Conservation (phyloP, 805 yeast genomes). For the Kodamaea kaohsiungensis region DNA sequence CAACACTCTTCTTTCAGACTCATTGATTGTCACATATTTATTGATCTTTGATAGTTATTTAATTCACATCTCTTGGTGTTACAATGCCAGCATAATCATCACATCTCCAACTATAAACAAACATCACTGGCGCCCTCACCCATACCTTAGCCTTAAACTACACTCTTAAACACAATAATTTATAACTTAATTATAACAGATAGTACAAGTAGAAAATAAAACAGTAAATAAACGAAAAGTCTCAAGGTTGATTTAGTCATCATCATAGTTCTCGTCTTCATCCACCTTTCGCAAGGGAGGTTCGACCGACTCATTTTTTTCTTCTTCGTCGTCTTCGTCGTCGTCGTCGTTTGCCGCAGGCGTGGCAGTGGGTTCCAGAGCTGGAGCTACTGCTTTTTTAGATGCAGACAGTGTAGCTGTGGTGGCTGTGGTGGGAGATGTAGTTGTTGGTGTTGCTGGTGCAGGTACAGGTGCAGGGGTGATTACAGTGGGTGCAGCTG, state of each 20-base stretch:
- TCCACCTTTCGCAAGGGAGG: conserved; percentile 48
- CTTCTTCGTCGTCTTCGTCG: conserved; percentile 32
- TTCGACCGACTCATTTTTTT: conserved; percentile 32
- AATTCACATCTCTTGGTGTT: too few species aligned
- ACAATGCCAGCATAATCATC: too few species aligned
- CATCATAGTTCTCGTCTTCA: conserved; percentile 49
- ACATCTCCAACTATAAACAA: too few species aligned
- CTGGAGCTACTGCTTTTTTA: background rate
- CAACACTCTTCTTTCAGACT: background rate
- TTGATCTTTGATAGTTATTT: too few species aligned
- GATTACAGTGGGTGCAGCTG: background rate
- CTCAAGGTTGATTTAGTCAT: conserved; percentile 25
- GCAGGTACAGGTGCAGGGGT: background rate
- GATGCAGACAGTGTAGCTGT: conserved; percentile 1
- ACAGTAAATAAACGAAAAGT: conserved; percentile 4
- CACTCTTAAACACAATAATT: conserved; percentile 2
- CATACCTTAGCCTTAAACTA: background rate
- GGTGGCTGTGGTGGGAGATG: conserved; percentile 3
- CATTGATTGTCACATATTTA: too few species aligned
- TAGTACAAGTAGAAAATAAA: conserved; percentile 11
- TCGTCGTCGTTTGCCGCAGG: conserved; percentile 16
- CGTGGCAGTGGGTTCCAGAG: background rate
- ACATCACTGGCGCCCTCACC: too few species aligned
- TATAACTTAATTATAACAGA: conserved; percentile 6
- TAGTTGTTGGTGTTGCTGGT: conserved; percentile 2